Evolutionary conservation across 208 protist species (phyloP).

Genomic region (Trypanosoma platydactyli): DNA sequence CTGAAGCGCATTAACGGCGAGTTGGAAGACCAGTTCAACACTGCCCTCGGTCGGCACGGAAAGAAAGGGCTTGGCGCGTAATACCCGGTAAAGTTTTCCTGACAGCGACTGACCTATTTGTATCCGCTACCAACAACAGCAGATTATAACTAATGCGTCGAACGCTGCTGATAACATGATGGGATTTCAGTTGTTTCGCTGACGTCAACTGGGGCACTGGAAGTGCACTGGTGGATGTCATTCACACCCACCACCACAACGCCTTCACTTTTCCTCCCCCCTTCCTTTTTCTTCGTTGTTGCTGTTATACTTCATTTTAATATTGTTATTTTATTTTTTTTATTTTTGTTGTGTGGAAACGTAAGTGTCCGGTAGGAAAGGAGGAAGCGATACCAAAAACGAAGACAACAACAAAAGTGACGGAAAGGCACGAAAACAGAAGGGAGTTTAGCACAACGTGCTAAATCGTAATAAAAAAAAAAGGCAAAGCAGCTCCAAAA

Average conservation of each 20-base stretch:
- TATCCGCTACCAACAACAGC: too few species aligned
- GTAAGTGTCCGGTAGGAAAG: not conserved
- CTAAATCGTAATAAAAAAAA: not conserved
- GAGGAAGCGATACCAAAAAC: not conserved
- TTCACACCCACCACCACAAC: too few species aligned
- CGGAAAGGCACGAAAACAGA: not conserved
- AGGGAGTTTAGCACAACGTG: not conserved
- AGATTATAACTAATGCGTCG: too few species aligned
- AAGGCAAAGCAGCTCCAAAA: not conserved
- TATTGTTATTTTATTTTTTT: conserved; percentile 16
- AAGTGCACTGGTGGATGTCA: too few species aligned
- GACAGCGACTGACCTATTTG: too few species aligned
- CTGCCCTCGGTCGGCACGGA: conserved; percentile 51
- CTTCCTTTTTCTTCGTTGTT: conserved; percentile 5
- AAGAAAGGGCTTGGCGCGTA: conserved; percentile 82
- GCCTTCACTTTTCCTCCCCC: not conserved
- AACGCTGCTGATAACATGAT: too few species aligned
- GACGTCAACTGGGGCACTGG: too few species aligned
- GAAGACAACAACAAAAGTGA: not conserved
- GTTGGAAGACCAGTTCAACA: conserved; percentile 67
- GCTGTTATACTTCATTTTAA: conserved; percentile 13
- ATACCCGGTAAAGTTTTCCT: too few species aligned
- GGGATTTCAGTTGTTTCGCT: too few species aligned
- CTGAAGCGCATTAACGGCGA: conserved; percentile 62
- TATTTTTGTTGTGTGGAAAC: conserved; percentile 14